These are phyloP conservation scores for Arthrinium phaeospermum DNA, from an alignment of 2,329 filamentous ascomycete genomes.

Conservation along the genomic window DNA sequence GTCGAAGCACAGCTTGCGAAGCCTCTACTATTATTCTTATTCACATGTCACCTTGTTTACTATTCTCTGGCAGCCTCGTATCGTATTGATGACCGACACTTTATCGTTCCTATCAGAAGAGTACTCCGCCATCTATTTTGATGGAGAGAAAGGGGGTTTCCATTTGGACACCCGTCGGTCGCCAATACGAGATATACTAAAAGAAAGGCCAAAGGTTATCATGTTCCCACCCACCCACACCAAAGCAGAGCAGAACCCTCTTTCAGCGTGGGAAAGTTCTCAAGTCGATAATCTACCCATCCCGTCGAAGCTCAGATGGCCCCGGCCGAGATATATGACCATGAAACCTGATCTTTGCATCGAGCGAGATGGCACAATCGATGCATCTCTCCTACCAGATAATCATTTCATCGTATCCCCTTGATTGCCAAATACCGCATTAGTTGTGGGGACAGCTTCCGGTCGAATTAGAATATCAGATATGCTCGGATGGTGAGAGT, in stretches of 20 bases:
- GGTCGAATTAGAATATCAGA: no score
- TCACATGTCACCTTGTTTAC: background rate
- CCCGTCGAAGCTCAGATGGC: background rate
- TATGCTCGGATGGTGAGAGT: no score
- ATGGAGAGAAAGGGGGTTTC: background rate
- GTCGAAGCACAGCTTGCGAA: background rate
- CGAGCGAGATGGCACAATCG: background rate
- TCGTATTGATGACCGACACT: background rate
- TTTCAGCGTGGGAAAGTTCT: background rate
- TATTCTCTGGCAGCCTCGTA: background rate
- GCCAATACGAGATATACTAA: background rate
- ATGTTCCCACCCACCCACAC: background rate
- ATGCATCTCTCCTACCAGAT: background rate
- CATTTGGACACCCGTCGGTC: background rate
- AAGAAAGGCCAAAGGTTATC: background rate
- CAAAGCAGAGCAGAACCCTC: background rate
- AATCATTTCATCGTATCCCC: background rate
- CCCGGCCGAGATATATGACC: slow-evolving; percentile 1
- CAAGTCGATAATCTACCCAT: background rate
- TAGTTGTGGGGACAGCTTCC: no score
- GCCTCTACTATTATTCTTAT: background rate
- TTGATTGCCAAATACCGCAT: no score
- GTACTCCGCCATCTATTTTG: no score
- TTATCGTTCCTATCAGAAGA: no score
- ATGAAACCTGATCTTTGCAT: background rate